Conservation (phyloP, 495 filamentous ascomycete species). For the Penicillium pancosmium region DNA sequence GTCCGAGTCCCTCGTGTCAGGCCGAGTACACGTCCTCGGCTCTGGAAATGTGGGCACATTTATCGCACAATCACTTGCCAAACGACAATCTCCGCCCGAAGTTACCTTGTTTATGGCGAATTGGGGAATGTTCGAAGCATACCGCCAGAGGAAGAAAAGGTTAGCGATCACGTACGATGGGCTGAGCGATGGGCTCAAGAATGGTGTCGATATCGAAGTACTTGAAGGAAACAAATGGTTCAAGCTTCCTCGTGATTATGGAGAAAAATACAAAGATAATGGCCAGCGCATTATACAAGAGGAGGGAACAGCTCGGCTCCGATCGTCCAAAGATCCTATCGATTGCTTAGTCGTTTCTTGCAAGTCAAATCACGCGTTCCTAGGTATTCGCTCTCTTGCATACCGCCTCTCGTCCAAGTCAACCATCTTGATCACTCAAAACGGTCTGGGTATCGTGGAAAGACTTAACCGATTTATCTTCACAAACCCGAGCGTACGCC, state of each 20-base stretch:
- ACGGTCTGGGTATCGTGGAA: constrained; percentile 83
- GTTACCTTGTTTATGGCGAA: constrained; percentile 59
- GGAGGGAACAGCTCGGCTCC: constrained; percentile 10
- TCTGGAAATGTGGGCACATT: constrained; percentile 61
- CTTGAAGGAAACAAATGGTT: constrained; percentile 30
- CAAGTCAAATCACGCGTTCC: constrained; percentile 58
- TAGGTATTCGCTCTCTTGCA: constrained; percentile 58
- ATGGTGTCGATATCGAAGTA: constrained; percentile 47
- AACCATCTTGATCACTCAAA: constrained; percentile 79
- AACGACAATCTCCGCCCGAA: constrained; percentile 59
- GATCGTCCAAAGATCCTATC: constrained; percentile 52
- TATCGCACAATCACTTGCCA: constrained; percentile 60
- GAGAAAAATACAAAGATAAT: constrained; percentile 18
- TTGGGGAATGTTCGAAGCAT: constrained; percentile 29
- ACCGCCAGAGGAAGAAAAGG: constrained; percentile 31
- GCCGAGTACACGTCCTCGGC: constrained; percentile 62
- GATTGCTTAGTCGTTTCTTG: constrained; percentile 76
- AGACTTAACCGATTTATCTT: constrained; percentile 69
- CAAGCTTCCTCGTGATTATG: constrained; percentile 28
- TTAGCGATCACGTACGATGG: constrained; percentile 39
- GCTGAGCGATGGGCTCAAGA: constrained; percentile 39
- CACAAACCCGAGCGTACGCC: constrained; percentile 60
- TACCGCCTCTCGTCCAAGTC: constrained; percentile 71
- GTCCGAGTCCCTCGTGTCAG: constrained; percentile 30
- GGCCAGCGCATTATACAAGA: not conserved